Evolutionary conservation across 1,284 basidiomycete genomes (phyloP).

Genomic region (Gymnopus androsaceus): DNA sequence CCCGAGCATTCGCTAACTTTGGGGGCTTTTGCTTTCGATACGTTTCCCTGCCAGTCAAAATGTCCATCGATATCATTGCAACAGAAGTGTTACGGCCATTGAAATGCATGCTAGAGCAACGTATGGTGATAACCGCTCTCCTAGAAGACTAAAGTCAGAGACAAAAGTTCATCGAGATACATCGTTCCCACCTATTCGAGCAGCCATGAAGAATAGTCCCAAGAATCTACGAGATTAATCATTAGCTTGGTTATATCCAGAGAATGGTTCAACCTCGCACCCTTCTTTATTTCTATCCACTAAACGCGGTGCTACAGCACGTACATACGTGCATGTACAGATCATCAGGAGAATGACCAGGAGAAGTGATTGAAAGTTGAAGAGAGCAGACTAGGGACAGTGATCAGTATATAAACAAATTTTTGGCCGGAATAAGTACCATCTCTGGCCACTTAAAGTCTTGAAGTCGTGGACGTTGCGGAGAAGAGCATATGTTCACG

Average conservation of each 20-base stretch:
- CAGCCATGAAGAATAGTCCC: slow-evolving; percentile 92
- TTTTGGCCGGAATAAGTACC: not conserved
- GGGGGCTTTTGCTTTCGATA: too few species aligned
- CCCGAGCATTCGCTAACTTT: too few species aligned
- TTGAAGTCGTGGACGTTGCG: not conserved
- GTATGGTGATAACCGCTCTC: slow-evolving; percentile 83
- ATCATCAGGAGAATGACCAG: slow-evolving; percentile 92
- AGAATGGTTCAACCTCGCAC: slow-evolving; percentile 46
- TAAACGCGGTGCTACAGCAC: slow-evolving; percentile 85
- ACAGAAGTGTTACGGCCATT: slow-evolving; percentile 72
- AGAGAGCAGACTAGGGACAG: slow-evolving; percentile 60
- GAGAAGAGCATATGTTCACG: not conserved
- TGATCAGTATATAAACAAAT: not conserved
- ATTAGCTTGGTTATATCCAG: not conserved
- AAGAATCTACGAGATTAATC: slow-evolving; percentile 60
- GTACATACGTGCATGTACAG: slow-evolving; percentile 96
- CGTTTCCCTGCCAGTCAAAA: too few species aligned
- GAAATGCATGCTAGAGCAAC: slow-evolving; percentile 77
- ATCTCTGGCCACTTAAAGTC: not conserved
- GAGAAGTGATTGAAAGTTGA: slow-evolving; percentile 96
- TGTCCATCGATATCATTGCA: slow-evolving; percentile 33
- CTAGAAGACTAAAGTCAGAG: slow-evolving; percentile 39
- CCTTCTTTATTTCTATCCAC: slow-evolving; percentile 95
- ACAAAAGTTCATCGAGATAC: not conserved
- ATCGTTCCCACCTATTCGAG: slow-evolving; percentile 75